Base-by-base conservation (phyloP, 257 asterid genomes). In the Salvia miltiorrhiza region DNA sequence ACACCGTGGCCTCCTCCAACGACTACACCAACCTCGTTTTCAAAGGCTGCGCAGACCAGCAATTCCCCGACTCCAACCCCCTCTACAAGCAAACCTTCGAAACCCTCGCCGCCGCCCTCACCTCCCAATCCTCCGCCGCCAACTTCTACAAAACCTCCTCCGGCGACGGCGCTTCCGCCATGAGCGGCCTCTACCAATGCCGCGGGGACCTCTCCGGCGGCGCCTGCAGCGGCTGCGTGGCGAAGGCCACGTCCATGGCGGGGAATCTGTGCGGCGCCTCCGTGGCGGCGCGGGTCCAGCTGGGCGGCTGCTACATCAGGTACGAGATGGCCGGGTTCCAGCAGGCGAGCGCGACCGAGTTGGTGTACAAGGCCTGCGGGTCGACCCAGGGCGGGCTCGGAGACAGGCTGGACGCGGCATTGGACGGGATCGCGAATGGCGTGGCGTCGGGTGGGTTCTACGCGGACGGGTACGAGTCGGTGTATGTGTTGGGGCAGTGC, bases 1-100 rank as follows among this genome's bases (percentile, higher is more conserved):
- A 80, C 47, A 52, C 50, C 24, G 60, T 41, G 9, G 75, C 49
- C n/a, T 54, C 72, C 61, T 57, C 91, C 66, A 70, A 86, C 13
- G 89, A 81, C 67, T 59, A 77, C 85, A 85, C 87, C 14, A 63
- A 39, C 73, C 63, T 88, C 19, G 87, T 88, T 0, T 93, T 80
- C 86, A 90, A 84, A 85, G 98, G 97, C 78, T 93, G 98, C 78
- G 93, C 97, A 1, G 82, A 85, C 77, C 88, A 86, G 33, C 81
- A 84, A 19, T 83, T 86, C 79, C 90, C 73, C 28, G 80, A 83
- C 67, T 78, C 75, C 49, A 26, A 81, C 63, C 78, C 76, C 26
- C n/a, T 52, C 14, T 86, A 75, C 84, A 60, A 79, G 3, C 84
- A 73, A 64, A 68, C 83, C 1, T 88, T 88, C 43, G 20, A 69